A percentile compares a stretch with the other conserved stretches of the same genome.
phyloP scores from a whole-genome alignment of 2,329 filamentous ascomycete genomes.

The Ophiosphaerella herpotricha region DNA sequence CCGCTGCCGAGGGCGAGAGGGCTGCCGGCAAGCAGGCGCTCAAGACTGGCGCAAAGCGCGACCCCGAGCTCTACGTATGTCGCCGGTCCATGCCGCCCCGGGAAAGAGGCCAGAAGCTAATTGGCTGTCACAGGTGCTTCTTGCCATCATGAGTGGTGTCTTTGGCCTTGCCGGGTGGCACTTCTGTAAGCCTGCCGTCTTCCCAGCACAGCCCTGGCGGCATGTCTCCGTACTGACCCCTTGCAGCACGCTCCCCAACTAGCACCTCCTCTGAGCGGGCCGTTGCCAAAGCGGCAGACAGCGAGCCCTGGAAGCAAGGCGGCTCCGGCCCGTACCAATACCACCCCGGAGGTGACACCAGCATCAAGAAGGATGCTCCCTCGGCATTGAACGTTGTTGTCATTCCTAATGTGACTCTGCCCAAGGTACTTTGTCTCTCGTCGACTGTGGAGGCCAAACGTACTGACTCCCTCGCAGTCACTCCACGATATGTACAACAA shows the following conservation, averaged over 20 bases:
- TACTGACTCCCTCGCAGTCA: slow-evolving; percentile 56
- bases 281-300: slow-evolving; percentile 73
- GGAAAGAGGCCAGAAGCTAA: slow-evolving; percentile 24
- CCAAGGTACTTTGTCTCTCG: slow-evolving; percentile 58
- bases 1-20: slow-evolving; percentile 51
- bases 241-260: slow-evolving; percentile 79
- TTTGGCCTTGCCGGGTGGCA: slow-evolving; percentile 90
- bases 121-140: slow-evolving; percentile 69
- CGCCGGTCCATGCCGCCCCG: not conserved
- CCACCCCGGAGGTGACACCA: slow-evolving; percentile 80
- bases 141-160: slow-evolving; percentile 86
- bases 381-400: slow-evolving; percentile 95
- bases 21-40: slow-evolving; percentile 55
- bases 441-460: not conserved
- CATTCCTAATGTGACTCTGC: slow-evolving; percentile 89
- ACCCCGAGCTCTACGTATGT: slow-evolving; percentile 76
- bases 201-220: not conserved
- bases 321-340: slow-evolving; percentile 65
- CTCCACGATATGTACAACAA: slow-evolving; percentile 99
- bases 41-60: slow-evolving; percentile 67
- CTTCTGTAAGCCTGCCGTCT: slow-evolving; percentile 64
- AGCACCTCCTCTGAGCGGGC: slow-evolving; percentile 77
- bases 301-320: slow-evolving; percentile 87
- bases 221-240: slow-evolving; percentile 11
- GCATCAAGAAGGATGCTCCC: slow-evolving; percentile 82